These are phyloP conservation scores for Phytopythium delawarense DNA, from an alignment of 352 stramenopile genomes.

Conservation along the genomic window DNA sequence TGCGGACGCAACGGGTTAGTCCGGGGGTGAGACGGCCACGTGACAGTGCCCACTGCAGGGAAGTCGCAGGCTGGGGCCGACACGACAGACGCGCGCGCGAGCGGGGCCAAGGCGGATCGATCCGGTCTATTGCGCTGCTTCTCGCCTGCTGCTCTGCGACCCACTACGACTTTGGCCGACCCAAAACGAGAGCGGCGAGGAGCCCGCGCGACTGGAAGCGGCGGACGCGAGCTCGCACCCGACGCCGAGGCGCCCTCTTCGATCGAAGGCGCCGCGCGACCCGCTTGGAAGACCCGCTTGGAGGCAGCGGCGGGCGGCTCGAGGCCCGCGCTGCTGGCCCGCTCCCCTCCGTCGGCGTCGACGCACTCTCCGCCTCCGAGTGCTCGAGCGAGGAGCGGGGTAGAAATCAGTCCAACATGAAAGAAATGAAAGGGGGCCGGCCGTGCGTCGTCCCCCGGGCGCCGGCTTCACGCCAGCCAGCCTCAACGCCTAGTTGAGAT, in stretches of 20 bases:
- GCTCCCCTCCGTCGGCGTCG: not conserved
- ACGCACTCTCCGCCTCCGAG: not conserved
- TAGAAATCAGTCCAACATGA: conserved; percentile 3
- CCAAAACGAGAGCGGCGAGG: not conserved
- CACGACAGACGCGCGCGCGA: not conserved
- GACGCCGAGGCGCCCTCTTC: conserved; percentile 6
- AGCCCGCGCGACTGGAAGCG: not conserved
- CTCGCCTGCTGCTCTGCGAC: not conserved
- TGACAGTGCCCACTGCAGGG: not conserved
- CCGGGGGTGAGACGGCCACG: not conserved
- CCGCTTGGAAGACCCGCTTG: not conserved
- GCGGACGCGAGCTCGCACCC: not conserved
- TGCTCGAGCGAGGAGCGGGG: not conserved
- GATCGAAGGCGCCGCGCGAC: conserved; percentile 6
- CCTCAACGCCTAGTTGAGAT: conserved; percentile 49
- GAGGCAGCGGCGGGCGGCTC: not conserved
- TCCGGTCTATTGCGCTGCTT: conserved; percentile 4
- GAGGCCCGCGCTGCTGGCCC: not conserved
- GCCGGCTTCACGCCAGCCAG: not conserved
- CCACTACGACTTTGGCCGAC: not conserved
- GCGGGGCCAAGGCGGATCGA: conserved; percentile 1
- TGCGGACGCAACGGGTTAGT: not conserved
- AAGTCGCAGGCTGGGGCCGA: not conserved
- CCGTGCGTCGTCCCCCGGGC: too few species aligned
- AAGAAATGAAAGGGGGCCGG: not conserved